A percentile compares a stretch with the other conserved stretches of the same genome.
These are phyloP conservation scores for Candida sp. DNA, from an alignment of 1,139 yeast genomes.

Conservation along the genomic window DNA sequence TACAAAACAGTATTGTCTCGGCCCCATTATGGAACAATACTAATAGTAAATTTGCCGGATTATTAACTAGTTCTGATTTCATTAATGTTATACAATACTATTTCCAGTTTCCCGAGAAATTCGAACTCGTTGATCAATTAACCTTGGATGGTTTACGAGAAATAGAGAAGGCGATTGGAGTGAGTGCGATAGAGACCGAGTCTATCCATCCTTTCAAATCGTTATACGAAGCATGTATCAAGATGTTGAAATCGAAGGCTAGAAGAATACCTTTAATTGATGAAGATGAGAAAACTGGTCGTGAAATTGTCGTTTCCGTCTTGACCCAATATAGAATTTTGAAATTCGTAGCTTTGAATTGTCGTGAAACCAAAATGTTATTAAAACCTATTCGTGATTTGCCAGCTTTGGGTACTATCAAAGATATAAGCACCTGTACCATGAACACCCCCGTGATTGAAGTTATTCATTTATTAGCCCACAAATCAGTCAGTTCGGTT, in stretches of 20 bases:
- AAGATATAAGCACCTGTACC: slow-evolving; percentile 71
- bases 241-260: slow-evolving; percentile 87
- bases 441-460: slow-evolving; percentile 95
- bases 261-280: slow-evolving; percentile 94
- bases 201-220: slow-evolving; percentile 92
- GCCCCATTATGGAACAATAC: slow-evolving; percentile 97
- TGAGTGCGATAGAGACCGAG: slow-evolving; percentile 81
- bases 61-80: slow-evolving; percentile 88
- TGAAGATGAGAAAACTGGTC: slow-evolving; percentile 86
- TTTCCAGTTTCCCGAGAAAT: slow-evolving; percentile 86
- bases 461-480: slow-evolving; percentile 79
- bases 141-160: slow-evolving; percentile 83
- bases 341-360: slow-evolving; percentile 93
- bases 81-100: slow-evolving; percentile 95
- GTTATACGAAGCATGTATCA: slow-evolving; percentile 89
- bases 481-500: slow-evolving; percentile 80
- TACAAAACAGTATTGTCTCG: slow-evolving; percentile 92
- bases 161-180: slow-evolving; percentile 86
- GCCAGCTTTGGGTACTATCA: slow-evolving; percentile 54
- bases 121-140: slow-evolving; percentile 83
- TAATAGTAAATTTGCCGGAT: slow-evolving; percentile 89
- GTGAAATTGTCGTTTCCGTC: slow-evolving; percentile 94
- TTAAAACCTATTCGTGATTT: slow-evolving; percentile 72
- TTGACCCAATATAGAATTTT: slow-evolving; percentile 95
- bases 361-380: slow-evolving; percentile 89